Evolutionary conservation across 805 yeast species (phyloP), one percentile per base, ranked within the genome.

Genomic region (Metschnikowia baotianmanensis): DNA sequence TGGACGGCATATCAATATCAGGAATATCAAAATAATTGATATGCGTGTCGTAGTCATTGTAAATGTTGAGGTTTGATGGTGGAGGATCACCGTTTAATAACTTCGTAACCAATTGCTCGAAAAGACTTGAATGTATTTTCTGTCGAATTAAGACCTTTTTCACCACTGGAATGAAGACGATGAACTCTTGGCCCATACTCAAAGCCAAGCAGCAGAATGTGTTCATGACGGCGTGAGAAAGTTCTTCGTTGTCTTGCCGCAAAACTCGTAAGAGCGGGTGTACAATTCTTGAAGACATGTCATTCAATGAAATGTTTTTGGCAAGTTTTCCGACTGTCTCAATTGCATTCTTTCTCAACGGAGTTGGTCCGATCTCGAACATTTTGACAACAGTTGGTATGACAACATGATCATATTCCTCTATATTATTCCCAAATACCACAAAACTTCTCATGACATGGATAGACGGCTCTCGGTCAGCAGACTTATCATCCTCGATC

Each of bases 271-370:
- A 63, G 10, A 93, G 61, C 1, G 97, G 91, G 52, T 91, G 97
- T 20, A 93, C 78, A 36, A 93, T 85, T 47, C 96, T 71, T 1
- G 96, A 85, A 0, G 96, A 83, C 87, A 89, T 83, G 50, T 91
- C 98, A 42, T 80, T 80, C 40, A 93, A 65, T 45, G 80, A 76
- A 4, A 91, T 82, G 27, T 71, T 76, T 50, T 79, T 81, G 1
- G 96, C 80, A 20, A 93, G 62, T 53, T 85, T 83, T 0, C 96
- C 96, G 31, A 93, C 70, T 0, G 96, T 80, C 34, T 82, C 83
- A 41, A 93, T 82, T 0, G 97, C 89, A 31, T 86, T 80, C 42
- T 74, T 76, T 41, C 87, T 69, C 24, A 91, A 71, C 12, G 68
- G 66, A 1, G 80, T 66, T 1, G 89, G 81, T 1, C 80, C 72